These are phyloP conservation scores for Arthrobotrys conoides DNA, from an alignment of 2,329 filamentous ascomycete genomes.

Conservation along the genomic window DNA sequence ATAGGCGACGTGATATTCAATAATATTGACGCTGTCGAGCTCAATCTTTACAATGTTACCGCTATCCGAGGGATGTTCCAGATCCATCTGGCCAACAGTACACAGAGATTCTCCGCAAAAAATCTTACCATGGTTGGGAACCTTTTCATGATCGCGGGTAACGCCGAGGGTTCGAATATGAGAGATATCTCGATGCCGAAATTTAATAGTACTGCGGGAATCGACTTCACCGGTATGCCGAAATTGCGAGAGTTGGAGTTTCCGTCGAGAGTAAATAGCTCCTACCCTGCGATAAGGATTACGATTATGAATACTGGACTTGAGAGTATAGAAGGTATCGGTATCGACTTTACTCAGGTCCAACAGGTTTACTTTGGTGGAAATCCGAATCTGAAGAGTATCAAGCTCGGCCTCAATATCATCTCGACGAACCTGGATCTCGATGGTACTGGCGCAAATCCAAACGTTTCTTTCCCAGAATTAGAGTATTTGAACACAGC, in stretches of 20 bases:
- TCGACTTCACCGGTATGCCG: constrained; percentile 52
- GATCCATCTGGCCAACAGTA: constrained; percentile 50
- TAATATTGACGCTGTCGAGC: constrained; percentile 49
- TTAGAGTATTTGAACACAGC: constrained; percentile 51
- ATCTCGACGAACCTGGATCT: constrained; percentile 56
- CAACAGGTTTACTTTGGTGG: constrained; percentile 56
- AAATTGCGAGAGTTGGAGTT: constrained; percentile 43
- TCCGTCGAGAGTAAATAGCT: constrained; percentile 46
- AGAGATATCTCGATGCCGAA: constrained; percentile 42
- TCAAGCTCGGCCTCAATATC: constrained; percentile 32
- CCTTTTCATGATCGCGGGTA: constrained; percentile 55
- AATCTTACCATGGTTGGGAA: constrained; percentile 54
- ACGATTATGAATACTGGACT: constrained; percentile 55
- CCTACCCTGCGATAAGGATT: constrained; percentile 47
- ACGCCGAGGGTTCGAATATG: constrained; percentile 41
- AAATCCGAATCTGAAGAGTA: constrained; percentile 50
- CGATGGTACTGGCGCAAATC: constrained; percentile 36
- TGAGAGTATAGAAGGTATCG: constrained; percentile 28
- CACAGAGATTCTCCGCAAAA: constrained; percentile 40
- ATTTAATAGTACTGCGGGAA: constrained; percentile 41
- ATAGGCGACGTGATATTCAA: constrained; percentile 50
- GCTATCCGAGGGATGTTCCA: constrained; percentile 55
- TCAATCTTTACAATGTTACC: constrained; percentile 42
- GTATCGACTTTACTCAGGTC: constrained; percentile 46
- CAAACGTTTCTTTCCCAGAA: constrained; percentile 47